Conservation (phyloP, 129 eudicot species). For the Flaveria ramosissima region DNA sequence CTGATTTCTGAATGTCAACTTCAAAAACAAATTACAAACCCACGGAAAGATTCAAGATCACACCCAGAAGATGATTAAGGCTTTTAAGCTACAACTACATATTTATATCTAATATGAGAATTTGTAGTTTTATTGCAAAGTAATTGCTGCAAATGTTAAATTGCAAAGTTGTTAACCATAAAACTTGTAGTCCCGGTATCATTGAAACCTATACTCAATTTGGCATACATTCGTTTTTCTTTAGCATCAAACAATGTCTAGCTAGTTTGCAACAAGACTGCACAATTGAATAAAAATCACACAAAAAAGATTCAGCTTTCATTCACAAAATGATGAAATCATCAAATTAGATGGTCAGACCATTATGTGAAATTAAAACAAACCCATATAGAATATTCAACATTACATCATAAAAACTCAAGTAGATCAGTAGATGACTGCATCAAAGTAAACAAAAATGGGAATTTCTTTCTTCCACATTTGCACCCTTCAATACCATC, state of each 20-base stretch:
- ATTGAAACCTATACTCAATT: too few relatives aligned
- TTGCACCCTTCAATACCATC: not conserved
- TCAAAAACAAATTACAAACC: too few relatives aligned
- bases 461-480: not conserved
- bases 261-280: too few relatives aligned
- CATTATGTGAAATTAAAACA: not conserved
- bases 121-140: too few relatives aligned
- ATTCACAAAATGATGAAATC: conserved; percentile 11
- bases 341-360: not conserved
- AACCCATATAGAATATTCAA: not conserved
- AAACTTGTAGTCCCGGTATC: too few relatives aligned
- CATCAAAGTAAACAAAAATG: not conserved
- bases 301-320: not conserved
- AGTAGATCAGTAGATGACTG: not conserved
- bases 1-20: too few relatives aligned
- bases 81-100: too few relatives aligned
- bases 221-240: too few relatives aligned
- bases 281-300: not conserved
- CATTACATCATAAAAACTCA: not conserved
- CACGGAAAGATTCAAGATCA: not conserved
- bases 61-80: not conserved
- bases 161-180: too few relatives aligned
- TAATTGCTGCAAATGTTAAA: too few relatives aligned
- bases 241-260: too few relatives aligned
- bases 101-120: too few relatives aligned